Evolutionary conservation across 2,329 filamentous ascomycete species (phyloP), one percentile per base, ranked within the genome.

Genomic region (Neurospora sp.): DNA sequence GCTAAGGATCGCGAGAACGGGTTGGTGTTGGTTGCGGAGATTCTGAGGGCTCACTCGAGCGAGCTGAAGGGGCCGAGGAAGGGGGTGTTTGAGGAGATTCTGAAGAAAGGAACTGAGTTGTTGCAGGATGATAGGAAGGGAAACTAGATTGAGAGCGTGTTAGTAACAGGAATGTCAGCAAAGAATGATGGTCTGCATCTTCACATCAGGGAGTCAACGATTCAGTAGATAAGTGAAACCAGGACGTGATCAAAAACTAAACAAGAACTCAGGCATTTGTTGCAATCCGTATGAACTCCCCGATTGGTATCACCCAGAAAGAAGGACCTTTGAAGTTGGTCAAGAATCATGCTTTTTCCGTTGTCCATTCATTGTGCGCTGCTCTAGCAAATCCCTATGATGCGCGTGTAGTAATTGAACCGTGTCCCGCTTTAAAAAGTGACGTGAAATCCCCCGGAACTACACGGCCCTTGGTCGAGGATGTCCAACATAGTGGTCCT

Each of bases 1-100:
- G 78, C 79, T 1, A 82, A 81, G 71, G 87, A 90, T 74, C 82
- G 87, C 9, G 87, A 90, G 76, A 90, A 90, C 72, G 86, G 83
- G 0, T 78, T 90, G 28, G 85, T 90, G 0, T 77, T 90, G 70
- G 82, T 88, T 3, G 83, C 83, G 1, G 85, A 89, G 77, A 74
- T 90, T 68, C 74, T 88, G 52, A 82, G 82, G 74, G 81, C 80
- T 66, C 79, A 81, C 19, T 79, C 81, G 0, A 76, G 78, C 1
- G 79, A 81, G 7, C 75, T 88, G 73, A 77, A 82, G 1, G 73
- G 80, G 1, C 76, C 79, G 71, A 80, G 81, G 38, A 77, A 77
- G 66, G 77, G 74, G 15, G 75, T 81, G n/a, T 81, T 89, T 70
- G 81, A 84, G 70, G 80, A 81, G 68, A 76, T 89, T 46, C 75